Base-by-base conservation (phyloP, 495 filamentous ascomycete genomes). In the Neurospora hispaniola region DNA sequence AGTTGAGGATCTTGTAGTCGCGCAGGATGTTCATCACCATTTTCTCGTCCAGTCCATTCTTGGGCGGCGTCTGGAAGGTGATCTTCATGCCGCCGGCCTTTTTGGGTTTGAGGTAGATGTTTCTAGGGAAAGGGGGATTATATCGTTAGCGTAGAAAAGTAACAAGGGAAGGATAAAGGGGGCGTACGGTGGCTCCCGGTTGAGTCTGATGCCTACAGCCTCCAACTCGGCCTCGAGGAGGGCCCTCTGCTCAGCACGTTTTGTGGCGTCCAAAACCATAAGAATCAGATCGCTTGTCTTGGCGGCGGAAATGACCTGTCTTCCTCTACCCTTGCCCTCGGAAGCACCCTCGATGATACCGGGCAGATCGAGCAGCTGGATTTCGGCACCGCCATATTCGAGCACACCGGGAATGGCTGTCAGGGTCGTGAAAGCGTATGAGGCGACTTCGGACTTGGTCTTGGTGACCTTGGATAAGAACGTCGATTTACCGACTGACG, bases 381-480 rank as follows among this genome's bases (percentile, higher is more conserved):
- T 98, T 82, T 99, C 96, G 2, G 96, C 96, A 66, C 96, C 96
- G 9, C 94, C 96, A 82, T 99, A 99, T 84, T 98, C 96, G 73
- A 99, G 86, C 10, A 99, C 96, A 75, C 96, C 96, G 16, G 96
- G 96, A 74, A 99, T 99, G 16, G 96, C 96, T 3, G 96, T 99
- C 35, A 99, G 85, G 0, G 96, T 99, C 6, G 96, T 99, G 89
- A 99, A 99, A 72, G 94, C 91, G 82, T 99, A 99, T 0, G 96
- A 91, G 3, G 96, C 96, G 42, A 98, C 93, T 81, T 97, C 96
- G 74, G 93, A 96, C 81, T 94, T 96, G 39, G 96, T 99, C 82
- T 98, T 98, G 71, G 96, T 99, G 82, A 99, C 97, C 79, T 99
- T 98, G 73, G 96, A 98, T 40, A 99, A 83, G 78, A 99, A 98